Evolutionary conservation across 257 asterid species (phyloP).

Genomic region (Solanum raphanifolium): DNA sequence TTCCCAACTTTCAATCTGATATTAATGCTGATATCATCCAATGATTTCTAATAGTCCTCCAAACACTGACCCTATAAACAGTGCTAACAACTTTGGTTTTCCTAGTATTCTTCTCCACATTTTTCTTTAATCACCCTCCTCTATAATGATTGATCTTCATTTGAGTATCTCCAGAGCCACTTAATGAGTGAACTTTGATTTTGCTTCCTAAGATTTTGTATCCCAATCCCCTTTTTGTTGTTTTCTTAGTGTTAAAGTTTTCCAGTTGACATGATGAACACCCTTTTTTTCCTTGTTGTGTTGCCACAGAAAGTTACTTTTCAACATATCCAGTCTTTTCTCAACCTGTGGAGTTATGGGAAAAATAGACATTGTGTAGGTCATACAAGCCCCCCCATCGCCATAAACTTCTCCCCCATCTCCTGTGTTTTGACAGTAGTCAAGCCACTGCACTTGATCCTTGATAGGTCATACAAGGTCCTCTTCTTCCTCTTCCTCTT

Average conservation of each 20-base stretch:
- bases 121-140: background rate
- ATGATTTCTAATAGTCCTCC: background rate
- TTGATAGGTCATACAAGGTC: background rate
- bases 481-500: background rate
- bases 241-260: background rate
- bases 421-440: background rate
- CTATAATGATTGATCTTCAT: background rate
- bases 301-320: background rate
- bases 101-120: background rate
- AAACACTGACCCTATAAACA: background rate
- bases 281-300: background rate
- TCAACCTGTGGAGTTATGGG: background rate
- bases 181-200: background rate
- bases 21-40: background rate
- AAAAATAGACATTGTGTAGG: background rate
- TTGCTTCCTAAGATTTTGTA: background rate
- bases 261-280: background rate
- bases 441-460: background rate
- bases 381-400: background rate
- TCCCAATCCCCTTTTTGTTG: background rate
- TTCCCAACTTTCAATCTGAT: background rate
- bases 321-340: background rate
- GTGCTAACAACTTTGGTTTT: background rate
- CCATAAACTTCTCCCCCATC: background rate
- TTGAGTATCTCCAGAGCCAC: background rate